Evolutionary conservation across 169 alveolate species (phyloP), one percentile per base, ranked within the genome.

Genomic region (Cryptosporidium baileyi): DNA sequence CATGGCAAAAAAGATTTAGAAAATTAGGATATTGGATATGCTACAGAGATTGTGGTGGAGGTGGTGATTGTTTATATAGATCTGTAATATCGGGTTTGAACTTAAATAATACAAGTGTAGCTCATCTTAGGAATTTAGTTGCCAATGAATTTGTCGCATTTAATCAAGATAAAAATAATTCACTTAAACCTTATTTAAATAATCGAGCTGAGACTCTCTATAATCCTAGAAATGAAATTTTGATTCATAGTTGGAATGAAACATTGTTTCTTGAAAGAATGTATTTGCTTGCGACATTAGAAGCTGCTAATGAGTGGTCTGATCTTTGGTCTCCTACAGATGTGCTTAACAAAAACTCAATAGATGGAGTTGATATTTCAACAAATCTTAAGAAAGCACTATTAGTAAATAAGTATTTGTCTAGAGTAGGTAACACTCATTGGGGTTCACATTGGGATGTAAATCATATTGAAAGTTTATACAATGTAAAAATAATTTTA

Each of bases 11-110:
- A 32, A 51, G 85, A 15, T 36, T 74, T 22, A 54, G 54, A 17
- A 59, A 17, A 49, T 74, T 38, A 52, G 85, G 85, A 19, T 74
- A 52, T 32, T 74, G 85, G 85, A 51, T 54, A 32, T 74, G 85
- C 60, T 59, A 41, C 11, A 74, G 85, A 74, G 85, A 74, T 54
- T 54, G 74, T 36, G 85, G 85, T 15, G 85, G 74, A 36, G 85
- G 85, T 17, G 85, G 85, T 11, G 85, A 74, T 22, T 74, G 85
- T 34, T 60, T 74, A 3, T 74, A 74, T 54, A 74, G 28, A 8
- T 74, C 85, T 1, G 43, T 74, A 17, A 74, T 74, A 34, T 74
- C 85, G 6, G 32, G 74, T 13, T 34, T 74, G 60, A 38, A 36
- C 7, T 40, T 74, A 3, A 36, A 7, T 32, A 57, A 54, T 17